Percentiles rank a stretch among this genome's conserved stretches.
These are phyloP conservation scores for Schrenkiella parvula DNA, from an alignment of 345 rosid species.

Conservation along the genomic window DNA sequence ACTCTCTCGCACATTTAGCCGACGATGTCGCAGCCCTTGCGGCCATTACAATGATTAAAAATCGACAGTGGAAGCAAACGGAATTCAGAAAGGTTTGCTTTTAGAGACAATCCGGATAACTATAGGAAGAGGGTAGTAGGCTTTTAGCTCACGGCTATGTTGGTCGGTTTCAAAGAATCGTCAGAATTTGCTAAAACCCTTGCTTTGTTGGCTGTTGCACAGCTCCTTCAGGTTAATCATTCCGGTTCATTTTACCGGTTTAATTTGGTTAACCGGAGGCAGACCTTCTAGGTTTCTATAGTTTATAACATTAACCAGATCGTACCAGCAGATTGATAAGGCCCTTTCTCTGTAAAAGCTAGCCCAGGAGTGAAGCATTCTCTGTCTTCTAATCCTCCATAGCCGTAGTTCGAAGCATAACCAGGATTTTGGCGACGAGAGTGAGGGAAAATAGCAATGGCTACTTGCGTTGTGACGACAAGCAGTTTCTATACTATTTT, in stretches of 20 bases:
- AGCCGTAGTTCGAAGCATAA: neutral
- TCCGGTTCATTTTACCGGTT: conserved; percentile 26
- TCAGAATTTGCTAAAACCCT: conserved; percentile 32
- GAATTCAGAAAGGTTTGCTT: neutral
- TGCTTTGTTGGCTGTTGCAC: neutral
- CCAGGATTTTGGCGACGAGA: conserved; percentile 1
- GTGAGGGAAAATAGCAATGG: conserved; percentile 16
- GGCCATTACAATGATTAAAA: conserved; percentile 39
- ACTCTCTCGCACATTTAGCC: conserved; percentile 43
- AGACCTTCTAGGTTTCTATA: neutral
- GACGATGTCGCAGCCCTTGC: conserved; percentile 33
- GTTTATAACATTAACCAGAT: conserved; percentile 6
- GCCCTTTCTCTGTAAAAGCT: conserved; percentile 12
- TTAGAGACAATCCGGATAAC: neutral
- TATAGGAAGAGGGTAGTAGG: conserved; percentile 16
- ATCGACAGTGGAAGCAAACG: neutral
- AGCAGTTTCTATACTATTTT: conserved; percentile 9
- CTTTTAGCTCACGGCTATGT: conserved; percentile 22
- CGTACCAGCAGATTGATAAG: conserved; percentile 21
- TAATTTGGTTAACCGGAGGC: neutral
- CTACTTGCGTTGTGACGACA: conserved; percentile 27
- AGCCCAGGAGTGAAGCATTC: conserved; percentile 8
- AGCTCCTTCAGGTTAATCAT: conserved; percentile 6
- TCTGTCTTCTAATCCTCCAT: neutral
- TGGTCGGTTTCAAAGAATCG: conserved; percentile 9